Percentiles rank a stretch among this genome's conserved stretches.
Evolutionary conservation across 805 yeast genomes (phyloP).

Genomic region (Debaryomyces tyrocola): DNA sequence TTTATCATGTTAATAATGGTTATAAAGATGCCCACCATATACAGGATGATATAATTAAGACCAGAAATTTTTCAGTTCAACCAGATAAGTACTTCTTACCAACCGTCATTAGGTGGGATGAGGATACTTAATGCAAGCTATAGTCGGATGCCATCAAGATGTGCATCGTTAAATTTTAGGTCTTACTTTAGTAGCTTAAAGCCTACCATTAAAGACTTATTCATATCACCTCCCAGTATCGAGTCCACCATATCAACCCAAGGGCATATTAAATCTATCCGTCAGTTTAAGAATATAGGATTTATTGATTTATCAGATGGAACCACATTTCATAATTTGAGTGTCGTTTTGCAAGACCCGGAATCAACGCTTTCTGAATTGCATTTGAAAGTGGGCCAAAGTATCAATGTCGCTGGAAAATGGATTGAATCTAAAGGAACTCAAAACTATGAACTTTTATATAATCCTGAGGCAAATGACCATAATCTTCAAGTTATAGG

Average conservation of each 20-base stretch:
- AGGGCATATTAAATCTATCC: slow-evolving; percentile 70
- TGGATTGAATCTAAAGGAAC: slow-evolving; percentile 33
- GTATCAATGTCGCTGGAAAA: slow-evolving; percentile 31
- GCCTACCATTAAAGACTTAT: slow-evolving; percentile 26
- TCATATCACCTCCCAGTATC: slow-evolving; percentile 31
- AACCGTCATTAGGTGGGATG: neutral
- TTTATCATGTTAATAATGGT: no score
- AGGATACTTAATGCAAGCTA: neutral
- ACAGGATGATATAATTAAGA: no score
- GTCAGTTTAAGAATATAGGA: slow-evolving; percentile 72
- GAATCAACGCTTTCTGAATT: slow-evolving; percentile 15
- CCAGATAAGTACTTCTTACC: no score
- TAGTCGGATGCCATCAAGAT: neutral
- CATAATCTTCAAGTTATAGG: slow-evolving; percentile 54
- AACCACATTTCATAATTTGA: slow-evolving; percentile 52
- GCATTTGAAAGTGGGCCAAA: slow-evolving; percentile 50
- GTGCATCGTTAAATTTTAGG: neutral
- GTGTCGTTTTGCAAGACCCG: slow-evolving; percentile 43
- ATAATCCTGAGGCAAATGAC: slow-evolving; percentile 23
- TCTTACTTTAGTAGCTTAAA: neutral
- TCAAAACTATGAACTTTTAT: slow-evolving; percentile 33
- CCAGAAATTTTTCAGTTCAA: no score
- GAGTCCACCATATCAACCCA: slow-evolving; percentile 45
- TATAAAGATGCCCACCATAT: no score
- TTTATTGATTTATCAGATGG: slow-evolving; percentile 86